These are phyloP conservation scores for Ustilago xerochloae DNA, from an alignment of 1,284 basidiomycete genomes.

Conservation along the genomic window DNA sequence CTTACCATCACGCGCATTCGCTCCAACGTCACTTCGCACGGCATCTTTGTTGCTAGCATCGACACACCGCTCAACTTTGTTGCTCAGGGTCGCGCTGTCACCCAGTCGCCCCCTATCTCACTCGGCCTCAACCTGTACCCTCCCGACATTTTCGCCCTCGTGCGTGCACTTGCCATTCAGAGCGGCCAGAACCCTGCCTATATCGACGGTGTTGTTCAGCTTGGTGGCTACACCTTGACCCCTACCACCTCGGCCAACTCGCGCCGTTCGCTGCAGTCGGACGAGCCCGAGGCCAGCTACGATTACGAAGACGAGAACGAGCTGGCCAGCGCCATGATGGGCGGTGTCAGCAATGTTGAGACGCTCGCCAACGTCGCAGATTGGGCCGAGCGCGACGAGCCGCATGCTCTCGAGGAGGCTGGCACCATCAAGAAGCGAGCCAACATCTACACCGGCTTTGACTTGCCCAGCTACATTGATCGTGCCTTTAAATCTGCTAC, in stretches of 20 bases:
- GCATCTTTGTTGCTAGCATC: constrained; percentile 77
- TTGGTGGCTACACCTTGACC: constrained; percentile 79
- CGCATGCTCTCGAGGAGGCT: constrained; percentile 25
- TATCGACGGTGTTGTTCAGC: constrained; percentile 76
- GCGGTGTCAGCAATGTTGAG: constrained; percentile 66
- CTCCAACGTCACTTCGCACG: constrained; percentile 77
- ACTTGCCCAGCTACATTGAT: constrained; percentile 77
- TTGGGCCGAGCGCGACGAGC: constrained; percentile 44
- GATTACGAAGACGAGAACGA: constrained; percentile 55
- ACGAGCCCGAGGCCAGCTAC: constrained; percentile 23
- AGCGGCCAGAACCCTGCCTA: constrained; percentile 75
- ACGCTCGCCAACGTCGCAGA: constrained; percentile 56
- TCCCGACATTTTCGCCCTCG: constrained; percentile 77
- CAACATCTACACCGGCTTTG: constrained; percentile 73
- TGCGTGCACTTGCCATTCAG: constrained; percentile 76
- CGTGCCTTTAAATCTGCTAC: constrained; percentile 76
- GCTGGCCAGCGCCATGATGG: constrained; percentile 51
- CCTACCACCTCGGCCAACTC: constrained; percentile 61
- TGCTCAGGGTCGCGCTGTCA: constrained; percentile 73
- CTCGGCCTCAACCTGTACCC: constrained; percentile 80
- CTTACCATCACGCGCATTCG: constrained; percentile 75
- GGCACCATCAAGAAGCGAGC: constrained; percentile 71
- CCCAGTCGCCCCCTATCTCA: constrained; percentile 74
- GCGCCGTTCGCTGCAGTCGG: constrained; percentile 30
- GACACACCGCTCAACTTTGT: constrained; percentile 74